Evolutionary conservation across 257 asterid genomes (phyloP), one percentile per base, ranked within the genome.

Genomic region (Plectranthus barbatus): DNA sequence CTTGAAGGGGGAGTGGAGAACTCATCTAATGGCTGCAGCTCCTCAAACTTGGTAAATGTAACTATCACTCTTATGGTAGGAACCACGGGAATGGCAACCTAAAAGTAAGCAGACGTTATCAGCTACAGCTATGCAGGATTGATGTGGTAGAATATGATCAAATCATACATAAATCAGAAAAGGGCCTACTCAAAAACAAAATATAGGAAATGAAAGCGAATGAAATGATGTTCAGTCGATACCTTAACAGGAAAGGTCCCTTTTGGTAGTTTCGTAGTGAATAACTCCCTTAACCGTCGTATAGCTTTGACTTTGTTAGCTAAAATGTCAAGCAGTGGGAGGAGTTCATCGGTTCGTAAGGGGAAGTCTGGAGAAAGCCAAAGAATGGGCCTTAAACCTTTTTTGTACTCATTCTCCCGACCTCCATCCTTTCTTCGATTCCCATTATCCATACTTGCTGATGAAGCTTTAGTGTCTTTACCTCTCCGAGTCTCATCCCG

Each of bases 221-320:
- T 20, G 52, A 15, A 42, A 56, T 40, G 23, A 70, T 42, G 41
- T 56, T 50, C 11, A 51, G 10, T 73, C 45, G 53, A 26, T 66
- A 89, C 97, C 97, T 92, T 92, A 36, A 92, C 96, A 20, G 98
- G 98, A 56, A 92, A 92, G 55, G 98, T 86, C 66, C 90, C 91
- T 61, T 70, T 83, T 9, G 97, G 98, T 56, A 92, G 95, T 71
- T 92, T 92, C 0, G 98, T 92, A 4, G 97, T 89, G 66, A 86
- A 82, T 44, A 92, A 47, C 77, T 92, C 98, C 78, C 96, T 83
- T 64, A 92, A 68, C 58, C 98, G 77, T 9, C 97, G 78, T 56
- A 92, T 79, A 39, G 97, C 98, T 74, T 92, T 92, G 61, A 92
- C 98, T 81, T 92, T 92, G 74, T 92, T 89, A 3, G 97, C 98